phyloP scores from a whole-genome alignment of 257 asterid species.

The Capsicum baccatum region DNA sequence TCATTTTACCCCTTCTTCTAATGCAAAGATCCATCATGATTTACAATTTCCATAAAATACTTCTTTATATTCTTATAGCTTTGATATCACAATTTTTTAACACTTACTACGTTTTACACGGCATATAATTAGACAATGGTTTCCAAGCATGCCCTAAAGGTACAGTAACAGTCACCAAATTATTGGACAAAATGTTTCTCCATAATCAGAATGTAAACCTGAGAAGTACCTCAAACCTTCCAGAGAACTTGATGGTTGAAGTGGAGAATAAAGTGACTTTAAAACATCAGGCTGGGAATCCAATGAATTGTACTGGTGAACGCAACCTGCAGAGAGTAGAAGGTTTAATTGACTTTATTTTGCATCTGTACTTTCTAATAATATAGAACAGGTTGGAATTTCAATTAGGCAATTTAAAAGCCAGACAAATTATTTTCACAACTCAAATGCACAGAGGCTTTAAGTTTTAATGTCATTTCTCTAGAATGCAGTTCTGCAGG shows the following conservation, averaged over 20 bases:
- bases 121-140: background rate
- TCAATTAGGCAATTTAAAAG: slow-evolving; percentile 29
- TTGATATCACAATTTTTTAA: too few relatives aligned
- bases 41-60: background rate
- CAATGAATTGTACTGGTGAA: slow-evolving; percentile 85
- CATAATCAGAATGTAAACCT: slow-evolving; percentile 13
- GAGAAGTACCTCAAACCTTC: slow-evolving; percentile 80
- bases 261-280: slow-evolving; percentile 90
- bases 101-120: background rate
- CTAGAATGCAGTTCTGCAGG: background rate
- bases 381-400: slow-evolving; percentile 10
- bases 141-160: background rate
- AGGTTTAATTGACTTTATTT: background rate
- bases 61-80: background rate
- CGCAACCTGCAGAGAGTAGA: slow-evolving; percentile 71
- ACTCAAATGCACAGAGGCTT: slow-evolving; percentile 22
- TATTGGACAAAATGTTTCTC: background rate
- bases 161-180: background rate
- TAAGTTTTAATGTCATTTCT: background rate
- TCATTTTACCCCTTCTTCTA: too few relatives aligned
- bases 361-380: too few relatives aligned
- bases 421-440: background rate
- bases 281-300: slow-evolving; percentile 96
- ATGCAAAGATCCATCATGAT: background rate
- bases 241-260: slow-evolving; percentile 83